Percentiles rank a stretch among this genome's conserved stretches.
phyloP scores from a whole-genome alignment of 805 yeast species.

The Nematodospora valgi region DNA sequence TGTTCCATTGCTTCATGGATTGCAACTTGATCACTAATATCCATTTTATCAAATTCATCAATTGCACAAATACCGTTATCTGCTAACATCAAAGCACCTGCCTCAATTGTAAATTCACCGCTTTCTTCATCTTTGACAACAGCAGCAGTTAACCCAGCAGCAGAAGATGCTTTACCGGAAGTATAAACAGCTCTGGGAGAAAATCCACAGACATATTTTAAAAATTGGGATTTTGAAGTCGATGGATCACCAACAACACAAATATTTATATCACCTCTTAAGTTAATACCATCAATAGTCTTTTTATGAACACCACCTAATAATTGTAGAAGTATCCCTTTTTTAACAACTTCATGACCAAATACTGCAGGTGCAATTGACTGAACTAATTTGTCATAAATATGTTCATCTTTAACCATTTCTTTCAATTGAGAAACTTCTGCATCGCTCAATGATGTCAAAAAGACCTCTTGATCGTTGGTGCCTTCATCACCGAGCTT shows the following conservation, averaged over 20 bases:
- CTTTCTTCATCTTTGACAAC: constrained; percentile 97
- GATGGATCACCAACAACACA: constrained; percentile 98
- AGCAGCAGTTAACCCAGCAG: constrained; percentile 98
- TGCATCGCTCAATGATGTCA: constrained; percentile 71
- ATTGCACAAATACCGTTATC: constrained; percentile 98
- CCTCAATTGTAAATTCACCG: constrained; percentile 95
- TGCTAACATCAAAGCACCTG: constrained; percentile 97
- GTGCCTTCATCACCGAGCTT: constrained; percentile 34
- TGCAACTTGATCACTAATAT: constrained; percentile 90
- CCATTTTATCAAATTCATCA: constrained; percentile 99
- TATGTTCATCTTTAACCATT: constrained; percentile 86
- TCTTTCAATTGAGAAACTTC: constrained; percentile 82
- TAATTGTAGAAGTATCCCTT: constrained; percentile 84
- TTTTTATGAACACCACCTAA: constrained; percentile 94
- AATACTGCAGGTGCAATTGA: constrained; percentile 95
- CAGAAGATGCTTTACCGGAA: constrained; percentile 97
- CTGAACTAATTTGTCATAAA: constrained; percentile 77
- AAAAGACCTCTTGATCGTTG: constrained; percentile 75
- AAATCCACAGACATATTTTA: constrained; percentile 87
- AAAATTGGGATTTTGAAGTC: constrained; percentile 92
- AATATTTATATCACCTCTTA: constrained; percentile 94
- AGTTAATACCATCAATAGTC: constrained; percentile 89
- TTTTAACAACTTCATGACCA: constrained; percentile 93
- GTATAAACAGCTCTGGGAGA: constrained; percentile 95
- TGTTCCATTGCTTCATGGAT: constrained; percentile 99